Conservation (phyloP, 2,329 filamentous ascomycete species). For the Ceratocystis variospora region DNA sequence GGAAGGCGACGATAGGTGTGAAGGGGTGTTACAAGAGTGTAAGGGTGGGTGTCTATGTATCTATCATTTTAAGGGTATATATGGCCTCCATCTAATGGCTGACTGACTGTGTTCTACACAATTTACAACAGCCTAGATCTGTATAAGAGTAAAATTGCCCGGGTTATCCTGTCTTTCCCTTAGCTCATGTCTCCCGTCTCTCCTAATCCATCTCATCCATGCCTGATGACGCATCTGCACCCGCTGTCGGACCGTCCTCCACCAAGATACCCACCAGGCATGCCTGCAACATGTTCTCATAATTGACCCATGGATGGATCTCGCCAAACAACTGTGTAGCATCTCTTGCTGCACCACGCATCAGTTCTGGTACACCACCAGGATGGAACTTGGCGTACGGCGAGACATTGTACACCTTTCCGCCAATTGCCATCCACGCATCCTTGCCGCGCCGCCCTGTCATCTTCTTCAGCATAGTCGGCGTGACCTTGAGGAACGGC, state of each 20-base stretch:
- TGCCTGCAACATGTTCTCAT: slow-evolving; percentile 52
- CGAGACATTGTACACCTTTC: slow-evolving; percentile 86
- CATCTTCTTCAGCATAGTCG: slow-evolving; percentile 60
- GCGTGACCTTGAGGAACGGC: slow-evolving; percentile 60
- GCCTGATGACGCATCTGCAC: slow-evolving; percentile 27
- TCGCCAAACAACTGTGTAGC: slow-evolving; percentile 51
- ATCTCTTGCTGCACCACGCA: slow-evolving; percentile 48
- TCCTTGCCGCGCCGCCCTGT: slow-evolving; percentile 74
- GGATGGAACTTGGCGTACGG: slow-evolving; percentile 87
- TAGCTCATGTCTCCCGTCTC: too few relatives aligned
- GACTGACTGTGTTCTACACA: not conserved
- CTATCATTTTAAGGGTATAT: slow-evolving; percentile 1
- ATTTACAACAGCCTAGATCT: too few relatives aligned
- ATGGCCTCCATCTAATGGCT: not conserved
- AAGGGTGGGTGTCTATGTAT: slow-evolving; percentile 2
- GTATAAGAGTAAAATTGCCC: too few relatives aligned
- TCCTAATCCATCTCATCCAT: slow-evolving; percentile 50
- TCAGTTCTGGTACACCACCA: slow-evolving; percentile 63
- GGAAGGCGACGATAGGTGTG: slow-evolving; percentile 33
- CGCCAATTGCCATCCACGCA: slow-evolving; percentile 81
- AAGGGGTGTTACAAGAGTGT: not conserved
- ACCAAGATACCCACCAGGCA: slow-evolving; percentile 52
- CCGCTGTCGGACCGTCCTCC: slow-evolving; percentile 38
- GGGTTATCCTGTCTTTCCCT: too few relatives aligned
- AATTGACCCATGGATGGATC: slow-evolving; percentile 59